Evolutionary conservation across 352 stramenopile species (phyloP).

Genomic region (Pythium plurisporium): DNA sequence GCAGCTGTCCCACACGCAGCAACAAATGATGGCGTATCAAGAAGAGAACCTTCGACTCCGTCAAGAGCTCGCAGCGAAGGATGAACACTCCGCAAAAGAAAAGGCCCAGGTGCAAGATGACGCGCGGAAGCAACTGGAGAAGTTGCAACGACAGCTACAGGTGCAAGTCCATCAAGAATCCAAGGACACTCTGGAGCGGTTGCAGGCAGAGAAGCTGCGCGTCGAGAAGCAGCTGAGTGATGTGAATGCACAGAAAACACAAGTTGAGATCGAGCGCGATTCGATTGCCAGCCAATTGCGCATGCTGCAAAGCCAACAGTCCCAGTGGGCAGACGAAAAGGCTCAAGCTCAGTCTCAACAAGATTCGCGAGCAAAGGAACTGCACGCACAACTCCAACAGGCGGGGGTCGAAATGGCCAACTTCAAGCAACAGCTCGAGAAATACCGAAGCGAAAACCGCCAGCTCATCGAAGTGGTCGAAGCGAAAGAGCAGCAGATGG

Average conservation of each 20-base stretch:
- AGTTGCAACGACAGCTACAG: constrained; percentile 53
- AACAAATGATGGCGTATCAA: constrained; percentile 68
- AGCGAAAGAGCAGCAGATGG: constrained; percentile 47
- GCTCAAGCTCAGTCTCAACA: constrained; percentile 38
- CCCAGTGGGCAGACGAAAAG: constrained; percentile 60
- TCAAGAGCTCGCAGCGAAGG: constrained; percentile 44
- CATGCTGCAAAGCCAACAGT: constrained; percentile 41
- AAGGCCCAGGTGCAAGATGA: constrained; percentile 57
- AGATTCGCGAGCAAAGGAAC: constrained; percentile 41
- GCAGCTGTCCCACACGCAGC: constrained; percentile 55
- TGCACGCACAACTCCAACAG: constrained; percentile 50
- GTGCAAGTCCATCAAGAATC: constrained; percentile 56
- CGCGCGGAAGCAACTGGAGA: constrained; percentile 49
- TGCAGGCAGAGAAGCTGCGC: constrained; percentile 38
- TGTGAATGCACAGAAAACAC: constrained; percentile 34
- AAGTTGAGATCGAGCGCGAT: constrained; percentile 52
- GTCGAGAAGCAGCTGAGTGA: constrained; percentile 47
- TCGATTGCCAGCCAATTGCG: constrained; percentile 42
- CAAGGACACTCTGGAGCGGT: constrained; percentile 38
- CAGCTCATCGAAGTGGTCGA: constrained; percentile 49
- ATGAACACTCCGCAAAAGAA: constrained; percentile 52
- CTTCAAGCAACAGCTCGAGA: constrained; percentile 48
- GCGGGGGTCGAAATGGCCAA: constrained; percentile 30
- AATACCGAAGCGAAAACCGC: constrained; percentile 30
- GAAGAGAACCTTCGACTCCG: constrained; percentile 65